Base-by-base conservation (phyloP, 2,329 filamentous ascomycete genomes). In the Aspergillus ibericus region DNA sequence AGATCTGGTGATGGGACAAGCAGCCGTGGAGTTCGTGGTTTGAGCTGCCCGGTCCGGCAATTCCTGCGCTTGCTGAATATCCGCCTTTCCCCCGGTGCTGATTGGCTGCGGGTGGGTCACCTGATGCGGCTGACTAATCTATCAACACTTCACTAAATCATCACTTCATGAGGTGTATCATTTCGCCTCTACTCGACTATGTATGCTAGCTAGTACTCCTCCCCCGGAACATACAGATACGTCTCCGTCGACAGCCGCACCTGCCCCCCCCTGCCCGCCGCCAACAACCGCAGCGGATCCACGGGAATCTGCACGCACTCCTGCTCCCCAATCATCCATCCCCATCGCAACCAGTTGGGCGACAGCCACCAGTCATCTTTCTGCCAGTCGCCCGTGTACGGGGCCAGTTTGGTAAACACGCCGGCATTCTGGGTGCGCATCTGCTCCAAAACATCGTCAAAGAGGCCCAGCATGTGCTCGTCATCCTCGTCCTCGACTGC, bases 291-390 rank as follows among this genome's bases (percentile, higher is more conserved):
- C 36, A 78, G 58, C 25, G 75, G 73, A 53, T 76, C 68, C 50
- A 71, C 70, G 0, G 72, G 69, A 25, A 72, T 65, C 54, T 72
- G 68, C 42, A 77, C 69, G 51, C 66, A 68, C 58, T 80, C 77
- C 40, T 77, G 72, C 51, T 77, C 72, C 40, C 70, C 69, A 44
- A 78, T 69, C 59, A 73, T 72, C 72, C 76, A 79, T 22, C 75
- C 74, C 78, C 78, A 80, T 47, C 76, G 74, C 48, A 80, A 16
- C 72, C 72, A 74, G 18, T 74, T 70, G 6, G 70, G 63, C 27
- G 72, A 71, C 29, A 77, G 60, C 75, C 75, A 77, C 63, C 68
- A 71, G 51, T 65, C 66, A n/a, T 63, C 63, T n/a, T 61, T 54
- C 49, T 64, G 44, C 62, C 60, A 65, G 13, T 60, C 60, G 3